Base-by-base conservation (phyloP, 192 early-diverging fungal species). In the Mortierella alpina region DNA sequence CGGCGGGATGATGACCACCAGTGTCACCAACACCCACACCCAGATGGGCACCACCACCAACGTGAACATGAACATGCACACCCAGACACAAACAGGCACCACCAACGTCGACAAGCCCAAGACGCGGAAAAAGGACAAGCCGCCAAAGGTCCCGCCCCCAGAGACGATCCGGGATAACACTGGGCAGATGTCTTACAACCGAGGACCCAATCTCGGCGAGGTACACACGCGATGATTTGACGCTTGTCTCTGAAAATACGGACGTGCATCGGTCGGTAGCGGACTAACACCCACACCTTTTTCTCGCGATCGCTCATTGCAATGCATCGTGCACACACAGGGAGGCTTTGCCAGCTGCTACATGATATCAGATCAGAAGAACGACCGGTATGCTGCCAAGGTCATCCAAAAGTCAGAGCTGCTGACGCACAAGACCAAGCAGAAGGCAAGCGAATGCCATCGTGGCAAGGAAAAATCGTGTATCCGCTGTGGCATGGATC, bases 311-410 rank as follows among this genome's bases (percentile, higher is more conserved):
- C n/a, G n/a, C n/a, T n/a, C n/a, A n/a, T 52, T 55, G 49, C 18
- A 49, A n/a, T n/a, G n/a, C n/a, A n/a, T n/a, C n/a, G n/a, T n/a
- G n/a, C 39, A 51, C 31, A 55, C 31, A 52, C 84, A 97, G 95
- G 96, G 96, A 40, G 96, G 95, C 20, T 97, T 97, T 85, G 95
- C 95, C 5, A 88, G 91, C 41, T 95, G 94, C 73, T 97, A 92
- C 65, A 83, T 91, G 59, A 94, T 95, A n/a, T 79, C 74, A 12
- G 84, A 88, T 50, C 42, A 60, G 1, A 84, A 84, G 41, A 74
- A 85, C 2, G 69, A 75, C 18, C 75, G 85, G 40, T 90, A 87
- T 62, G 96, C 96, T 18, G 85, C 90, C 79, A 90, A 93, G 67
- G 87, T 86, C 13, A 63, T 82, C 82, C 40, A 84, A 86, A 64